phyloP scores from a whole-genome alignment of 2,329 filamentous ascomycete species.

The Epichloe hybrida region DNA sequence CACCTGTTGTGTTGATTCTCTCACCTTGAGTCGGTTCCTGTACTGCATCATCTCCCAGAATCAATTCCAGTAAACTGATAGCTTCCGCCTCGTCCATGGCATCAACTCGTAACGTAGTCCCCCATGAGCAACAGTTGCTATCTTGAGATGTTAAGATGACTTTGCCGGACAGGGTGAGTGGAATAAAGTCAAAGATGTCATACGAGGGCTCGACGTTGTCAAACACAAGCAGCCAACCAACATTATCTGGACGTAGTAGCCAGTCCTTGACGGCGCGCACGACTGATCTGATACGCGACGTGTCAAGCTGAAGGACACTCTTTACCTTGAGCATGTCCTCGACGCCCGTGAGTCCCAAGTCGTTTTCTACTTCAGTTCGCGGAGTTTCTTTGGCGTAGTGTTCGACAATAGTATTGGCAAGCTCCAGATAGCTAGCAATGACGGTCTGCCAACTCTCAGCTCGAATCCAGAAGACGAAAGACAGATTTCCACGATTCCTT shows the following conservation, averaged over 20 bases:
- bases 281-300: slow-evolving; percentile 11
- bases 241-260: slow-evolving; percentile 14
- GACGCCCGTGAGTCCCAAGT: slow-evolving; percentile 13
- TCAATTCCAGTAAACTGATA: slow-evolving; percentile 7
- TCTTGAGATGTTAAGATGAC: slow-evolving; percentile 14
- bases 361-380: slow-evolving; percentile 9
- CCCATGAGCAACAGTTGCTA: slow-evolving; percentile 12
- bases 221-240: slow-evolving; percentile 13
- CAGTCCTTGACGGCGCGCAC: slow-evolving; percentile 15
- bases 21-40: slow-evolving; percentile 7
- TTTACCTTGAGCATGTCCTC: slow-evolving; percentile 14
- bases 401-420: slow-evolving; percentile 10
- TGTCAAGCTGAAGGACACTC: slow-evolving; percentile 11
- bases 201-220: slow-evolving; percentile 14
- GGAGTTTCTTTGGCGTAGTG: slow-evolving; percentile 11
- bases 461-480: slow-evolving; percentile 15
- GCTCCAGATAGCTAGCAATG: slow-evolving; percentile 13
- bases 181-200: slow-evolving; percentile 14
- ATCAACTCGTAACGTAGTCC: slow-evolving; percentile 10
- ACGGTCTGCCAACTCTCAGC: slow-evolving; percentile 15
- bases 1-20: not conserved
- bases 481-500: slow-evolving; percentile 8
- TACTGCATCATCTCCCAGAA: slow-evolving; percentile 4
- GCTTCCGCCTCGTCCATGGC: slow-evolving; percentile 11
- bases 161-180: slow-evolving; percentile 12